Evolutionary conservation across 2,329 filamentous ascomycete genomes (phyloP).

Genomic region (Aspergillus nomiae): DNA sequence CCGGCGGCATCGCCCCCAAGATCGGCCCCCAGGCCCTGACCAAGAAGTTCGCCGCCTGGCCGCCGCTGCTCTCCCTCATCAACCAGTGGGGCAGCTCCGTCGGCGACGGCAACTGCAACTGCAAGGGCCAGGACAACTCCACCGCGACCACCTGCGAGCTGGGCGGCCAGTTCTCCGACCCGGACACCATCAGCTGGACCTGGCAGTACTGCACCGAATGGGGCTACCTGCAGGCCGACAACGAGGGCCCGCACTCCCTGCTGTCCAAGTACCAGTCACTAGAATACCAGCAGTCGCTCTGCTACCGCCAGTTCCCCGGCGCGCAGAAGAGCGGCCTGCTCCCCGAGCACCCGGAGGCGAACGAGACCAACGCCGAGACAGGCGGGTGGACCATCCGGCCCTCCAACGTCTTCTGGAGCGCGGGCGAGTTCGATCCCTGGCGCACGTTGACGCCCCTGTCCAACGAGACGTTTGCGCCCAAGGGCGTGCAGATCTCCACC

Average conservation of each 20-base stretch:
- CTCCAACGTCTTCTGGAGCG: slow-evolving; percentile 54
- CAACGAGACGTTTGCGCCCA: slow-evolving; percentile 44
- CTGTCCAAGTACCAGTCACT: slow-evolving; percentile 51
- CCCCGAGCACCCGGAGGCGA: slow-evolving; percentile 43
- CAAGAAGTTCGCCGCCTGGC: slow-evolving; percentile 46
- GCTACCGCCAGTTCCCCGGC: slow-evolving; percentile 53
- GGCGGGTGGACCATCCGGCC: slow-evolving; percentile 57
- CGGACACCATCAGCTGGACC: slow-evolving; percentile 47
- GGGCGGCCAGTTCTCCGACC: slow-evolving; percentile 34
- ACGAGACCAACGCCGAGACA: slow-evolving; percentile 45
- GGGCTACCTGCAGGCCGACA: slow-evolving; percentile 54
- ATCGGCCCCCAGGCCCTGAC: slow-evolving; percentile 46
- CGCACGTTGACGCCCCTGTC: slow-evolving; percentile 49
- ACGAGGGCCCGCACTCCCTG: slow-evolving; percentile 49
- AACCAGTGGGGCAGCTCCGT: slow-evolving; percentile 27
- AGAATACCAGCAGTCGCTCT: slow-evolving; percentile 47
- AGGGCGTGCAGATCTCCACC: slow-evolving; percentile 38
- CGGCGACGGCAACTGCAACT: slow-evolving; percentile 38
- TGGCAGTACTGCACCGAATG: slow-evolving; percentile 59
- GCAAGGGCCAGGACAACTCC: slow-evolving; percentile 31
- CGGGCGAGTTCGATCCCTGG: slow-evolving; percentile 57
- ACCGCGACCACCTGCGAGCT: slow-evolving; percentile 41
- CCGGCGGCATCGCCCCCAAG: slow-evolving; percentile 43
- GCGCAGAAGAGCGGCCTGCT: slow-evolving; percentile 42
- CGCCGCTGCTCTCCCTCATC: slow-evolving; percentile 37